A percentile compares a stretch with the other conserved stretches of the same genome.
Evolutionary conservation across 164 flowering plant genomes (phyloP).

Genomic region (Nelumbo lutea): DNA sequence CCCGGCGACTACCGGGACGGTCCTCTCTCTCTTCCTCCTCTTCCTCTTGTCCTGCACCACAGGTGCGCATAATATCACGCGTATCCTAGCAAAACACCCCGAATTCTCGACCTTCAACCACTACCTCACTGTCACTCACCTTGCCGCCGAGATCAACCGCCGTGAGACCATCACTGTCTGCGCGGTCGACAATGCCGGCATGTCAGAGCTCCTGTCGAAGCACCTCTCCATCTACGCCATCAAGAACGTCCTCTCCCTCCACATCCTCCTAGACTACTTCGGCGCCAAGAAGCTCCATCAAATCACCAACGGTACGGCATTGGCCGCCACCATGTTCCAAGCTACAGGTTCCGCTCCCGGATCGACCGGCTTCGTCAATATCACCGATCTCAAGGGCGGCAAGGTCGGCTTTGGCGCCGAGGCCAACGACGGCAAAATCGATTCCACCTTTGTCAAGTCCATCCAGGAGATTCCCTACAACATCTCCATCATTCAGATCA

Average conservation of each 20-base stretch:
- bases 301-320: constrained; percentile 52
- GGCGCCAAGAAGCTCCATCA: constrained; percentile 86
- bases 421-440: constrained; percentile 37
- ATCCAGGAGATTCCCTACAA: constrained; percentile 66
- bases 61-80: constrained; percentile 75
- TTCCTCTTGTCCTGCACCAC: constrained; percentile 21
- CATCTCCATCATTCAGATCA: constrained; percentile 75
- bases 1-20: constrained; percentile 8
- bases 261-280: constrained; percentile 72
- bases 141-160: constrained; percentile 76
- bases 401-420: constrained; percentile 66
- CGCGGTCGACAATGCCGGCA: constrained; percentile 70
- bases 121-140: constrained; percentile 66
- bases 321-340: constrained; percentile 62
- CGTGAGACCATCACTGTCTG: constrained; percentile 73
- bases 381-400: constrained; percentile 70
- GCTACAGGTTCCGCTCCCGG: constrained; percentile 74
- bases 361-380: constrained; percentile 64
- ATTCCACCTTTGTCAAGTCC: constrained; percentile 59
- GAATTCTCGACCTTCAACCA: constrained; percentile 81
- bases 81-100: constrained; percentile 65
- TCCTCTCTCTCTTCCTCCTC: constrained; percentile 9
- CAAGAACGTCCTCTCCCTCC: constrained; percentile 67
- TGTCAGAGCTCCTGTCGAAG: constrained; percentile 52
- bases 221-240: constrained; percentile 47